phyloP scores from a whole-genome alignment of 2,329 filamentous ascomycete species.

The Penicillium sp. region DNA sequence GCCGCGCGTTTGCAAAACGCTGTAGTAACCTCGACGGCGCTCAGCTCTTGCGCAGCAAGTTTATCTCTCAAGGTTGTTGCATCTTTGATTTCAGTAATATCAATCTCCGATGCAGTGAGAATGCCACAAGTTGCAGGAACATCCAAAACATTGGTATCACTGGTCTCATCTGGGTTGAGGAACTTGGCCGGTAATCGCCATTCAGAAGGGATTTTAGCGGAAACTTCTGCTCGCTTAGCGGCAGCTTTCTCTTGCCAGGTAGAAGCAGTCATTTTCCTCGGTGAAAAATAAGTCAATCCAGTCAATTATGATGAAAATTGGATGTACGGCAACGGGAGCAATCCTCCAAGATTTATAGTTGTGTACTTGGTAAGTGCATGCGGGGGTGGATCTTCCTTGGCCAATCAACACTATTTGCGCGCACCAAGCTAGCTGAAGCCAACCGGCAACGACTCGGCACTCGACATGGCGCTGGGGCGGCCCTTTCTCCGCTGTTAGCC shows the following conservation, averaged over 20 bases:
- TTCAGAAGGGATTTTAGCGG: slow-evolving; percentile 33
- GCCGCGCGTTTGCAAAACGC: slow-evolving; percentile 45
- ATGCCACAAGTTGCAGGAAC: slow-evolving; percentile 43
- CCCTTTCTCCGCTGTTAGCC: neutral
- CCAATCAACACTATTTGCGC: slow-evolving; percentile 1
- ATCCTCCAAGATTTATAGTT: neutral
- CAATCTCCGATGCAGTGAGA: slow-evolving; percentile 46
- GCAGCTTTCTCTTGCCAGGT: slow-evolving; percentile 19
- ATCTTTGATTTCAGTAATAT: slow-evolving; percentile 43
- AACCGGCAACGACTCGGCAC: neutral
- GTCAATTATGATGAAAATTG: neutral
- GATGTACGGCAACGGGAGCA: neutral
- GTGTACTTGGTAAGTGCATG: slow-evolving; percentile 1
- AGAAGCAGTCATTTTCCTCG: slow-evolving; percentile 5
- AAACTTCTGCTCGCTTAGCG: slow-evolving; percentile 30
- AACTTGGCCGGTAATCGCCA: slow-evolving; percentile 31
- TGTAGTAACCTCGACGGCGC: slow-evolving; percentile 14
- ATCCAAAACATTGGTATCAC: slow-evolving; percentile 10
- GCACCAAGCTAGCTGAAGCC: neutral
- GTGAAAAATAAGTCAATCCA: neutral
- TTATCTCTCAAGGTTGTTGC: slow-evolving; percentile 9
- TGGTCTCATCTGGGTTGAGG: neutral
- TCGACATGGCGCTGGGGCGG: neutral
- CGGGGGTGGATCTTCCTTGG: neutral
- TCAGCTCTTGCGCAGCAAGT: slow-evolving; percentile 6